Conservation (phyloP, 805 yeast species). For the Barnettozyma siamensis region DNA sequence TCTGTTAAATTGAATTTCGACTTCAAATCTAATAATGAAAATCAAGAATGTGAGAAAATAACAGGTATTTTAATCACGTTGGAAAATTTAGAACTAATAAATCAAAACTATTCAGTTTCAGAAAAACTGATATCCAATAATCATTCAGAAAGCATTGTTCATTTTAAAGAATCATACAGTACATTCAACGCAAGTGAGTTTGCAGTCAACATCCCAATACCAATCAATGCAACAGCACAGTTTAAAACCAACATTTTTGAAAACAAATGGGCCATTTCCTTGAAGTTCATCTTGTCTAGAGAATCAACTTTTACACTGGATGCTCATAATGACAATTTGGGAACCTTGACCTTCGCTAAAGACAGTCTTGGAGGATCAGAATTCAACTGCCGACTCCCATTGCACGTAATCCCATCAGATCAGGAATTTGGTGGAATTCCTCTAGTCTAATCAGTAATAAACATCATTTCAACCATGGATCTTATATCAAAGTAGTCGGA, state of each 20-base stretch:
- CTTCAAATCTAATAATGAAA: constrained; percentile 16
- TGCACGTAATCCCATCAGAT: constrained; percentile 39
- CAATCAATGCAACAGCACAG: constrained; percentile 32
- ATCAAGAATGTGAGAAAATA: constrained; percentile 24
- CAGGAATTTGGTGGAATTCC: constrained; percentile 45
- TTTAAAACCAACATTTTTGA: constrained; percentile 36
- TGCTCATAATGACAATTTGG: constrained; percentile 32
- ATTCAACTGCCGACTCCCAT: constrained; percentile 40
- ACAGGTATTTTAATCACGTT: constrained; percentile 33
- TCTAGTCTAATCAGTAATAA: constrained; percentile 5
- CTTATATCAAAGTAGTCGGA: too few relatives aligned
- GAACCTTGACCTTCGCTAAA: constrained; percentile 28
- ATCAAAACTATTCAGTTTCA: constrained; percentile 25
- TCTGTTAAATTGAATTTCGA: constrained; percentile 35
- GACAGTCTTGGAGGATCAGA: constrained; percentile 33
- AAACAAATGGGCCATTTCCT: constrained; percentile 30
- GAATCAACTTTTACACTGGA: constrained; percentile 11
- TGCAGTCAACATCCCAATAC: constrained; percentile 29
- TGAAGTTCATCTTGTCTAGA: constrained; percentile 32
- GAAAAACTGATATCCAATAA: background rate
- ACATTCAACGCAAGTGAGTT: constrained; percentile 25
- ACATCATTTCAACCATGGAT: too few relatives aligned
- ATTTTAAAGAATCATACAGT: constrained; percentile 28
- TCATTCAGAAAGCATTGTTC: constrained; percentile 10
- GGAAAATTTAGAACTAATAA: constrained; percentile 32